Evolutionary conservation across 352 stramenopile species (phyloP), one percentile per base, ranked within the genome.

Genomic region (Ophiocytium majus): DNA sequence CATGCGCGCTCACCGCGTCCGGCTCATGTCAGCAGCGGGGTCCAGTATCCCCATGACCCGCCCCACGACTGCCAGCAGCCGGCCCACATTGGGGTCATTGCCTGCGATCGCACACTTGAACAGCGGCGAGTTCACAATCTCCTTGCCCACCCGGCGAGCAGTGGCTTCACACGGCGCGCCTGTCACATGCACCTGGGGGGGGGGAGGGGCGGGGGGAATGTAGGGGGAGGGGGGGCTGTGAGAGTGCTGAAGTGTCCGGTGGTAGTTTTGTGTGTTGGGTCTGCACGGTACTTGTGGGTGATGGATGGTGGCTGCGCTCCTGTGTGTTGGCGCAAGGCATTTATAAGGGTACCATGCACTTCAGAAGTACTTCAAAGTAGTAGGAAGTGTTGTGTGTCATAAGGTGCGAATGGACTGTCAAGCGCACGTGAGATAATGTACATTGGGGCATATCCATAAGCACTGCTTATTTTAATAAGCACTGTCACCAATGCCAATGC

Each of bases 21-120:
- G 93, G 91, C 94, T 94, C 79, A 92, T 91, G 49, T 93, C 92
- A 63, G 92, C 91, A 81, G 94, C 93, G n/a, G 50, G 78, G 1
- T 82, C 78, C 10, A 80, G 33, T n/a, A 0, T 35, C 5, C 36
- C 83, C 83, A 87, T 87, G 0, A 85, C 64, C 85, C 96, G 98
- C 87, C 97, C 97, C 87, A 97, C 95, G 9, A 96, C 96, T 88
- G 94, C 97, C 50, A 98, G 94, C 76, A 99, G 92, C 23, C 97
- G 92, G 0, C 97, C 97, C 74, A 98, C 97, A 89, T 99, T 99
- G 64, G 97, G 96, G 91, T 99, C 97, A 85, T 99, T 99, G 74
- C 97, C 97, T 10, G 95, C 94, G 33, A 99, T 94, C 9, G 96
- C 97, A 86, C 95, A 98, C 92, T 99, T 99, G 89, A 99, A 96